Base-by-base conservation (phyloP, 306 rosid species). In the Rosa lucieae region DNA sequence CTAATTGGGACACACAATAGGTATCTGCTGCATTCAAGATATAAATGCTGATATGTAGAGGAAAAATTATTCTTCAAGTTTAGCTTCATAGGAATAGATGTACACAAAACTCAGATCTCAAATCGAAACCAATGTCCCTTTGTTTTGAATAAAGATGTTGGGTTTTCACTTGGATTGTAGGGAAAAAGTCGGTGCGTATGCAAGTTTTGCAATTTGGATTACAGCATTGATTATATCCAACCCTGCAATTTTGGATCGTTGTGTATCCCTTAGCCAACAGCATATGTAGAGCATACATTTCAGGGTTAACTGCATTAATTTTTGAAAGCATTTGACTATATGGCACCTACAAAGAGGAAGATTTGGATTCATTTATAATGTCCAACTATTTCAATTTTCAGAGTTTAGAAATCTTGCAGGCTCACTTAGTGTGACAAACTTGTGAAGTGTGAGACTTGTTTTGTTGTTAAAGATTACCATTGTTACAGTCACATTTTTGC, bases 1-100 rank as follows among this genome's bases (percentile, higher is more conserved):
- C 92, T 42, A 87, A 90, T 73, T 94, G 98, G 98, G 94, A 88
- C 55, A 72, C 85, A 10, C 35, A 75, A 61, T 89, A 85, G 82
- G 75, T 37, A 71, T 79, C 15, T 46, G 65, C 40, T 44, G 40
- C 47, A 37, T 58, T 67, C 17, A 67, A n/a, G 46, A 67, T 63
- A 35, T 49, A 62, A 51, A 26, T 20, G 18, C 68, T 7, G 4
- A 71, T 40, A 26, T 73, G 48, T 21, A 40, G 71, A 70, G 23
- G 75, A 69, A 58, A 67, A 59, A 11, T 73, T 51, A 40, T 10
- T 61, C 40, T 47, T 55, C 58, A 23, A 55, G 17, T 48, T 39
- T 53, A 71, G 40, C 48, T 43, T 79, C 49, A 0, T 43, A 52
- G 58, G 80, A 51, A 63, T 35, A 42, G 55, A 66, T 66, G 14